Conservation (phyloP, 495 filamentous ascomycete genomes). For the Podospora fimiseda region DNA sequence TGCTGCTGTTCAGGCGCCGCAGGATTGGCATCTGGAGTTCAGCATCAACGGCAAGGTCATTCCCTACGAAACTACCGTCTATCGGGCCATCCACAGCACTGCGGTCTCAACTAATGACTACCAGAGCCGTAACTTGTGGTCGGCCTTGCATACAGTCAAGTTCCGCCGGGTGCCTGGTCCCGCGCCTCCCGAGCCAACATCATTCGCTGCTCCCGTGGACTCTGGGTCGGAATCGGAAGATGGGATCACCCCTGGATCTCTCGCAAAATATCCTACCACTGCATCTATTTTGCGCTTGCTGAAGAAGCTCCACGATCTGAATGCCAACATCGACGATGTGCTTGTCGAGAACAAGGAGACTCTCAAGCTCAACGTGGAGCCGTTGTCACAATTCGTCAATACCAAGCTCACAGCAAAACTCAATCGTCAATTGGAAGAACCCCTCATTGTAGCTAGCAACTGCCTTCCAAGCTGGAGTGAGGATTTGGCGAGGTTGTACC, state of each 20-base stretch:
- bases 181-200: conserved; percentile 71
- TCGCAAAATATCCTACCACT: conserved; percentile 75
- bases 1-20: conserved; percentile 73
- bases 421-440: conserved; percentile 94
- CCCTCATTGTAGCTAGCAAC: conserved; percentile 95
- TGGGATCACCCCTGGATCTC: conserved; percentile 66
- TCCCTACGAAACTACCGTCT: conserved; percentile 90
- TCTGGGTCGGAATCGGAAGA: conserved; percentile 40
- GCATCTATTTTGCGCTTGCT: conserved; percentile 84
- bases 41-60: conserved; percentile 78
- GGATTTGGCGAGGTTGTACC: conserved; percentile 90
- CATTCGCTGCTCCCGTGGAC: conserved; percentile 51
- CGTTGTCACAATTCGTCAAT: conserved; percentile 93
- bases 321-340: conserved; percentile 94
- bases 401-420: conserved; percentile 99
- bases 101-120: conserved; percentile 59
- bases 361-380: conserved; percentile 66
- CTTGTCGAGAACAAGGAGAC: conserved; percentile 75
- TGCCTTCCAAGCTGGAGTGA: conserved; percentile 96
- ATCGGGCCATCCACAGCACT: conserved; percentile 82
- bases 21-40: conserved; percentile 98
- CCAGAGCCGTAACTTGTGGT: conserved; percentile 74
- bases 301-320: conserved; percentile 87
- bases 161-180: conserved; percentile 84
- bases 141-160: conserved; percentile 81